Evolutionary conservation across 306 rosid genomes (phyloP).

Genomic region (Trichosanthes truncata): DNA sequence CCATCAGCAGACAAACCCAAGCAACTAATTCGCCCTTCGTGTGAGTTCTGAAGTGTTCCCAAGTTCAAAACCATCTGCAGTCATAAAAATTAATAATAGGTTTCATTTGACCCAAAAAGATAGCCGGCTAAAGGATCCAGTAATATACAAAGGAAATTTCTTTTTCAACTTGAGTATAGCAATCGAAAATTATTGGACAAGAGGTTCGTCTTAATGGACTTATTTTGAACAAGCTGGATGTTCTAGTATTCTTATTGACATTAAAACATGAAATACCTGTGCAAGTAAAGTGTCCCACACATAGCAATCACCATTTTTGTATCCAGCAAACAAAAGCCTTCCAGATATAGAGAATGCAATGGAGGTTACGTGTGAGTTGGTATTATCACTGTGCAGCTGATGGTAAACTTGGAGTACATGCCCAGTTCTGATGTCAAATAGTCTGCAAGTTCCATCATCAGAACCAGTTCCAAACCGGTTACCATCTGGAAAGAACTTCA

Average conservation of each 20-base stretch:
- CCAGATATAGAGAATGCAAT: slow-evolving; percentile 94
- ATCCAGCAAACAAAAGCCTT: slow-evolving; percentile 90
- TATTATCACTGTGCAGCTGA: slow-evolving; percentile 53
- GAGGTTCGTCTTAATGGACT: background rate
- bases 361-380: slow-evolving; percentile 53
- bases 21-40: slow-evolving; percentile 65
- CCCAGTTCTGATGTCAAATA: slow-evolving; percentile 88
- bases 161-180: background rate
- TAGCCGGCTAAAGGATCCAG: background rate
- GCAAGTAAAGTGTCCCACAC: slow-evolving; percentile 96
- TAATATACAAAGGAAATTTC: background rate
- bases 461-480: slow-evolving; percentile 96
- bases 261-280: slow-evolving; percentile 35
- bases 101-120: background rate
- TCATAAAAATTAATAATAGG: slow-evolving; percentile 8
- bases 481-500: slow-evolving; percentile 94
- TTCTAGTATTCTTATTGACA: background rate
- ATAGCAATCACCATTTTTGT: slow-evolving; percentile 68
- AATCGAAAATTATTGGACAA: background rate
- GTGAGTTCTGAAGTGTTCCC: slow-evolving; percentile 87
- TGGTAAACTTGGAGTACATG: slow-evolving; percentile 84
- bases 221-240: background rate
- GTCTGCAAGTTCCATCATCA: slow-evolving; percentile 90
- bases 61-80: slow-evolving; percentile 73
- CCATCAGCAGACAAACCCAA: slow-evolving; percentile 98